Evolutionary conservation across 768 basidiomycete genomes (phyloP).

Genomic region (Cystobasidium ongulense): DNA sequence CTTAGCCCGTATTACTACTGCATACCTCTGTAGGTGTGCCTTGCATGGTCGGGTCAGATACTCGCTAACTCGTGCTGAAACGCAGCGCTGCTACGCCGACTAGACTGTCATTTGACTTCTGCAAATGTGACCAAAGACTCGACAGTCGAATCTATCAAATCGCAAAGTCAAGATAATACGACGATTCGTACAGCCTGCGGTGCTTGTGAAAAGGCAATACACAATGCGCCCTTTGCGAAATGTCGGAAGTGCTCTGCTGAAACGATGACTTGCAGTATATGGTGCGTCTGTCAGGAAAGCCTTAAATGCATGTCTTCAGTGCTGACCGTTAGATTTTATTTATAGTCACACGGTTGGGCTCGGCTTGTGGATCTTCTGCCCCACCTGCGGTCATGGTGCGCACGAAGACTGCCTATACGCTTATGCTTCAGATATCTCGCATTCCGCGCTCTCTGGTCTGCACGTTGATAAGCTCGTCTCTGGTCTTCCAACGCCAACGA

Average conservation of each 20-base stretch:
- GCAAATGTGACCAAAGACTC: not conserved
- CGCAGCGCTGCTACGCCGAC: not conserved
- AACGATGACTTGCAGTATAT: constrained; percentile 13
- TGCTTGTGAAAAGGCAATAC: constrained; percentile 5
- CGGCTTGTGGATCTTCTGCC: constrained; percentile 5
- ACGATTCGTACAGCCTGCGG: constrained; percentile 29
- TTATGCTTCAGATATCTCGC: constrained; percentile 21
- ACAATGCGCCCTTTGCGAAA: constrained; percentile 10
- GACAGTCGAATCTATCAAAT: not conserved
- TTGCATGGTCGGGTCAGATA: too few relatives aligned
- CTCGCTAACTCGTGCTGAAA: too few relatives aligned
- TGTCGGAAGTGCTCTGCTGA: constrained; percentile 17
- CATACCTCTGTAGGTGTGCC: constrained; percentile 8
- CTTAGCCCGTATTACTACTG: constrained; percentile 19
- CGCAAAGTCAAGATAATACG: constrained; percentile 20
- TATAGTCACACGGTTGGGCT: constrained; percentile 9
- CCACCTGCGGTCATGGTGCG: constrained; percentile 25
- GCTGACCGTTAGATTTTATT: not conserved
- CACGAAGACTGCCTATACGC: constrained; percentile 27
- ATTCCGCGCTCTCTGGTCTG: not conserved
- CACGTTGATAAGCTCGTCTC: not conserved
- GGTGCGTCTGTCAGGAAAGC: too few relatives aligned
- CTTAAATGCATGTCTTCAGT: too few relatives aligned
- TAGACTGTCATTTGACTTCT: constrained; percentile 19
- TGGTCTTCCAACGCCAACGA: constrained; percentile 5